Percentiles rank a stretch among this genome's conserved stretches.
These are phyloP conservation scores for Saposhnikovia divaricata DNA, from an alignment of 129 eudicot species.

Conservation along the genomic window DNA sequence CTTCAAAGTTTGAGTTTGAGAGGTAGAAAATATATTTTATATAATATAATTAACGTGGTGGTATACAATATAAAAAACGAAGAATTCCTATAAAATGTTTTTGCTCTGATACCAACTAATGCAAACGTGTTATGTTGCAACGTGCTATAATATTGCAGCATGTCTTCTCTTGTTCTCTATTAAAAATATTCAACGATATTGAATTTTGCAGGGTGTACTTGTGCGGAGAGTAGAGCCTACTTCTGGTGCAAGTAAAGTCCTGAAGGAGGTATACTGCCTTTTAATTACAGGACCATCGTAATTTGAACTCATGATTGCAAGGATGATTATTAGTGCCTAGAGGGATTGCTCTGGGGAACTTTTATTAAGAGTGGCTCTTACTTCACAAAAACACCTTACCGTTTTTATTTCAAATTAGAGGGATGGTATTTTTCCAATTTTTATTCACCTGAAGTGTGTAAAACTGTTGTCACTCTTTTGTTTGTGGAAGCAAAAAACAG, in stretches of 20 bases:
- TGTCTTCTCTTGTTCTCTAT: not conserved
- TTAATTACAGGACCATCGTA: not conserved
- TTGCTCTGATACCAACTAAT: not conserved
- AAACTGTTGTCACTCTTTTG: not conserved
- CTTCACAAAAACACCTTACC: not conserved
- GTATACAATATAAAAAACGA: not conserved
- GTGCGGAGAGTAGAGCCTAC: conserved; percentile 93
- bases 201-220: conserved; percentile 66
- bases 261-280: conserved; percentile 61
- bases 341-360: not conserved
- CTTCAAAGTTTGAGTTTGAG: not conserved
- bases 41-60: not conserved
- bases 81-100: not conserved
- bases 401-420: not conserved
- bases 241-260: conserved; percentile 66
- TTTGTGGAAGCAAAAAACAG: not conserved
- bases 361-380: not conserved
- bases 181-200: conserved; percentile 6
- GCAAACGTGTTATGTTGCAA: not conserved
- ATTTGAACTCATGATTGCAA: not conserved
- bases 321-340: not conserved
- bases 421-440: not conserved
- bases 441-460: not conserved
- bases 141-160: not conserved
- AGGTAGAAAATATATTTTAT: not conserved